phyloP scores from a whole-genome alignment of 345 rosid genomes.

The Euphorbia pulcherrima region DNA sequence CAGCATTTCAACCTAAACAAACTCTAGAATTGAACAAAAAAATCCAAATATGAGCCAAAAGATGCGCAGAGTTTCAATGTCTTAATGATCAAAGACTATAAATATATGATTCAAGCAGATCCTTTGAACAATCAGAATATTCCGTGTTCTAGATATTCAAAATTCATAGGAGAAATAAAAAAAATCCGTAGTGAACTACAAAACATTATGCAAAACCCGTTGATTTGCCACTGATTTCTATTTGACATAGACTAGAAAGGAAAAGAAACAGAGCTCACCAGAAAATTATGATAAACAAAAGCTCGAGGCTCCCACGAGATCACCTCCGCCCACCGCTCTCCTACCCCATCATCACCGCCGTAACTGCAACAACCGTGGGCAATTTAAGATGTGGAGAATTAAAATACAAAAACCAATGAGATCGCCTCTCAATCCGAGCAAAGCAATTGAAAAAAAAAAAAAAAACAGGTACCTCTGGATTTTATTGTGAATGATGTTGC shows the following conservation, averaged over 20 bases:
- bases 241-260: too few relatives aligned
- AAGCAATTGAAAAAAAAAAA: not conserved
- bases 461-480: conserved; percentile 31
- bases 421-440: conserved; percentile 6
- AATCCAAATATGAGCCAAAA: not conserved
- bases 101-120: not conserved
- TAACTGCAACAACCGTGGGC: conserved; percentile 21
- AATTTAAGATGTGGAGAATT: not conserved
- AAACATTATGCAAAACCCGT: too few relatives aligned
- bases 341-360: conserved; percentile 44
- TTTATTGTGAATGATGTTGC: conserved; percentile 48
- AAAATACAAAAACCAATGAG: conserved; percentile 3
- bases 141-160: not conserved
- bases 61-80: not conserved
- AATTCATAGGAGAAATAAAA: not conserved
- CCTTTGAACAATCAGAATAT: not conserved
- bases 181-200: not conserved
- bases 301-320: conserved; percentile 97
- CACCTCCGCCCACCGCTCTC: conserved; percentile 75
- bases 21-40: not conserved
- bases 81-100: not conserved
- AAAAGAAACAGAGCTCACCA: conserved; percentile 51
- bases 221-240: too few relatives aligned
- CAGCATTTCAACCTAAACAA: not conserved
- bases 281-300: conserved; percentile 73